Percentiles rank a stretch among this genome's conserved stretches.
These are phyloP conservation scores for Suhomyces bolitotheri DNA, from an alignment of 1,139 yeast genomes.

Conservation along the genomic window DNA sequence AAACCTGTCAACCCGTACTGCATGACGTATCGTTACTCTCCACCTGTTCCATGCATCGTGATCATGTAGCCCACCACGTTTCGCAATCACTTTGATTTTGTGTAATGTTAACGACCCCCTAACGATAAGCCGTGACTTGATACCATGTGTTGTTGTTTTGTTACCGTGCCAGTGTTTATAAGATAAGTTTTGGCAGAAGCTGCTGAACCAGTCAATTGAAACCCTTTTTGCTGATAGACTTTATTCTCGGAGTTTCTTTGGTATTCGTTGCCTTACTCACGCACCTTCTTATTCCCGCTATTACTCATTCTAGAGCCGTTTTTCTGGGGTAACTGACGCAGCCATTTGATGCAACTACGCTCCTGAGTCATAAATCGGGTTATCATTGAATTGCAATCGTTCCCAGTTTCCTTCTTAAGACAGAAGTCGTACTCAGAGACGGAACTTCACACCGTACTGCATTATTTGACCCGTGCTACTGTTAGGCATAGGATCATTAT, in stretches of 20 bases:
- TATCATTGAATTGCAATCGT: too few relatives aligned
- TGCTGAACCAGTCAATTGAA: not conserved
- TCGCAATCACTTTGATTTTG: constrained; percentile 10
- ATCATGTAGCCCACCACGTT: constrained; percentile 6
- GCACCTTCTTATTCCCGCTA: not conserved
- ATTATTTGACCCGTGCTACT: too few relatives aligned
- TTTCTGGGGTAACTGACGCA: too few relatives aligned
- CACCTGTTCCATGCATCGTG: constrained; percentile 1
- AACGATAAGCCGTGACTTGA: constrained; percentile 7
- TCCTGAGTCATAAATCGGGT: too few relatives aligned
- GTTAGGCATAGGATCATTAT: too few relatives aligned
- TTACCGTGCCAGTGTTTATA: too few relatives aligned
- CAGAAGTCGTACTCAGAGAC: too few relatives aligned
- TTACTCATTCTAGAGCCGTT: not conserved
- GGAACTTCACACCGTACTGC: too few relatives aligned
- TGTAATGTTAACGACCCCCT: constrained; percentile 7
- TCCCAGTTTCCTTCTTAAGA: too few relatives aligned
- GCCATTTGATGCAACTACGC: too few relatives aligned
- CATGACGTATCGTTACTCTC: not conserved
- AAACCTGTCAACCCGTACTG: not conserved
- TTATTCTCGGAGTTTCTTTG: not conserved
- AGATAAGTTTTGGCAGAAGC: not conserved
- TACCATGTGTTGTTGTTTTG: not conserved
- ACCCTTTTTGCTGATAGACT: not conserved
- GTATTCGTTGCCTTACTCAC: not conserved